These are phyloP conservation scores for Coniochaeta sp. DNA, from an alignment of 2,329 filamentous ascomycete genomes.

Conservation along the genomic window DNA sequence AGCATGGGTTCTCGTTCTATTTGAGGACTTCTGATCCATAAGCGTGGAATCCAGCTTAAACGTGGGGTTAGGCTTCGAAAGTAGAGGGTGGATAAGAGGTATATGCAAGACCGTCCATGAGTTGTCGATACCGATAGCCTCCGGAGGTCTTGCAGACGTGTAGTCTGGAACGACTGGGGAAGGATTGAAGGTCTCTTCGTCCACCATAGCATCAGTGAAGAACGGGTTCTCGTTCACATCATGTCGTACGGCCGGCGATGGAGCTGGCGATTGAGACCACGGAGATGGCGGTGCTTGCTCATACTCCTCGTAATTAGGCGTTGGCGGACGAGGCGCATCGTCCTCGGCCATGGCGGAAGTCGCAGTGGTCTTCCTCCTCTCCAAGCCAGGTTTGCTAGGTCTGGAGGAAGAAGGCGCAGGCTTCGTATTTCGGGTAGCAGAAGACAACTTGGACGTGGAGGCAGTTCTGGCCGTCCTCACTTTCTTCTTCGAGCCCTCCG, in stretches of 20 bases:
- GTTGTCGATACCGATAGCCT: slow-evolving; percentile 85
- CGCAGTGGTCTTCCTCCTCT: slow-evolving; percentile 32
- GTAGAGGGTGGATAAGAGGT: slow-evolving; percentile 68
- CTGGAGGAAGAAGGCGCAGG: slow-evolving; percentile 18
- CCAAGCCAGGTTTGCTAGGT: slow-evolving; percentile 22
- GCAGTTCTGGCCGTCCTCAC: slow-evolving; percentile 35
- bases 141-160: slow-evolving; percentile 62
- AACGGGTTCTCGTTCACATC: slow-evolving; percentile 87
- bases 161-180: slow-evolving; percentile 68
- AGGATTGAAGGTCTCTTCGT: slow-evolving; percentile 87
- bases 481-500: slow-evolving; percentile 32
- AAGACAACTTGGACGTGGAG: slow-evolving; percentile 43
- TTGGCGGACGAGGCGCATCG: slow-evolving; percentile 37
- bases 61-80: slow-evolving; percentile 56
- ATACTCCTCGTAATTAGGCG: slow-evolving; percentile 76
- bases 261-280: slow-evolving; percentile 93
- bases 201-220: slow-evolving; percentile 70
- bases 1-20: slow-evolving; percentile 24
- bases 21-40: slow-evolving; percentile 39
- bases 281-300: slow-evolving; percentile 88
- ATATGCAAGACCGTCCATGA: slow-evolving; percentile 91
- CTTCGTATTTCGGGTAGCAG: slow-evolving; percentile 36
- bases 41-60: slow-evolving; percentile 51
- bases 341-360: slow-evolving; percentile 34
- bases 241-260: slow-evolving; percentile 79